Evolutionary conservation across 768 basidiomycete genomes (phyloP), one percentile per base, ranked within the genome.

Genomic region (Pisolithus microcarpus): DNA sequence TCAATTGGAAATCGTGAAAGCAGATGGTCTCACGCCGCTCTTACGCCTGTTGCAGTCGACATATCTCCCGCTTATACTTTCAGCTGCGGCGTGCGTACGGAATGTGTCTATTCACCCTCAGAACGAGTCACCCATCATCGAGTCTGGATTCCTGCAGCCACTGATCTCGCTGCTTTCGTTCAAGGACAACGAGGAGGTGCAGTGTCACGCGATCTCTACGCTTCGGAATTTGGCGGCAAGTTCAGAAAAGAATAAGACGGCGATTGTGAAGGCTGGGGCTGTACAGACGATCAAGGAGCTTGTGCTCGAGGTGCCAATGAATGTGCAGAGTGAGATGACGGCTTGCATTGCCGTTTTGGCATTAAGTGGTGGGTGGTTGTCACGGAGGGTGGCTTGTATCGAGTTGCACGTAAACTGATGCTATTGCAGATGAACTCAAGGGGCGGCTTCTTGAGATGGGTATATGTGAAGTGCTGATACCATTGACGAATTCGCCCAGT

Each of bases 241-340:
- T 62, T 91, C 87, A 31, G 95, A 98, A 75, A 91, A 93, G 77
- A 99, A 98, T 75, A 99, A 98, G 74, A 80, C 88, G 37, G 92
- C 94, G 7, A 98, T 99, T 51, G 94, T 99, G 48, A 89, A 96
- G 66, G 95, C 96, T 5, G 96, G 96, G 4, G 96, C 96, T 16
- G 86, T 97, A 4, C 90, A 92, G 63, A 85, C 90, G 40, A 99
- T 99, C 72, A 96, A 96, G 71, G 92, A 97, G 61, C 75, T 99
- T 16, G 93, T 99, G 2, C 74, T 99, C 11, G 87, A 87, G 61
- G 95, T 97, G 1, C 93, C 96, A 4, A 82, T 96, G 73, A 88
- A 87, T 55, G 96, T 99, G 10, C 96, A 99, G 71, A 95, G 92
- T 62, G 96, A 98, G 72, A 99, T 99, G 96, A 99, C 96, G 39